Evolutionary conservation across 2,329 filamentous ascomycete species (phyloP).

Genomic region (Zopfia rhizophila): DNA sequence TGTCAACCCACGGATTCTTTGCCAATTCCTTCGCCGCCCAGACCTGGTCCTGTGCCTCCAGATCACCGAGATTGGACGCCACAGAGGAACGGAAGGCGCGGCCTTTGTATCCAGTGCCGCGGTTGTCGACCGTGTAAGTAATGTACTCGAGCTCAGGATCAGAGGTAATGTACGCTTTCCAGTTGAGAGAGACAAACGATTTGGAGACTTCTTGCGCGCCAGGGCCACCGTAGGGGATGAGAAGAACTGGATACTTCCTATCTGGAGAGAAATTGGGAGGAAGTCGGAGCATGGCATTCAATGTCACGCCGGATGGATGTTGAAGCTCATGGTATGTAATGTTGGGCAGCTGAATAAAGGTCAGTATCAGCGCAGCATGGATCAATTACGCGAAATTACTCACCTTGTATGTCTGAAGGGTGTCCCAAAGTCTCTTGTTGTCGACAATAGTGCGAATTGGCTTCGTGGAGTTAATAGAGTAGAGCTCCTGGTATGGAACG

Average conservation of each 20-base stretch:
- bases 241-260: conserved; percentile 73
- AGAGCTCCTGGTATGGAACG: conserved; percentile 75
- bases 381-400: too few species aligned
- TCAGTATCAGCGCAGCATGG: too few species aligned
- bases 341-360: conserved; percentile 71
- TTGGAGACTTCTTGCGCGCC: conserved; percentile 71
- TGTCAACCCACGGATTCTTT: conserved; percentile 65
- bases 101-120: conserved; percentile 73
- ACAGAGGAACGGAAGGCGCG: conserved; percentile 70
- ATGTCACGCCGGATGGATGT: conserved; percentile 68
- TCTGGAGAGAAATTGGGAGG: conserved; percentile 71
- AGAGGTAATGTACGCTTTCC: conserved; percentile 72
- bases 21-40: conserved; percentile 70
- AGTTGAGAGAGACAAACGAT: conserved; percentile 64
- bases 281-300: conserved; percentile 73
- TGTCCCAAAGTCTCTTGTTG: conserved; percentile 67
- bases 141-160: conserved; percentile 75
- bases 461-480: conserved; percentile 65
- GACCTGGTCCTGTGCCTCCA: conserved; percentile 74
- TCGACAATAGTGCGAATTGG: conserved; percentile 69
- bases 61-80: conserved; percentile 67
- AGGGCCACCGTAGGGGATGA: conserved; percentile 75
- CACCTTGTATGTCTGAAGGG: conserved; percentile 69
- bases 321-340: conserved; percentile 71
- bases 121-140: conserved; percentile 74